phyloP scores from a whole-genome alignment of 2,329 filamentous ascomycete genomes.

The Penicillium sp. region DNA sequence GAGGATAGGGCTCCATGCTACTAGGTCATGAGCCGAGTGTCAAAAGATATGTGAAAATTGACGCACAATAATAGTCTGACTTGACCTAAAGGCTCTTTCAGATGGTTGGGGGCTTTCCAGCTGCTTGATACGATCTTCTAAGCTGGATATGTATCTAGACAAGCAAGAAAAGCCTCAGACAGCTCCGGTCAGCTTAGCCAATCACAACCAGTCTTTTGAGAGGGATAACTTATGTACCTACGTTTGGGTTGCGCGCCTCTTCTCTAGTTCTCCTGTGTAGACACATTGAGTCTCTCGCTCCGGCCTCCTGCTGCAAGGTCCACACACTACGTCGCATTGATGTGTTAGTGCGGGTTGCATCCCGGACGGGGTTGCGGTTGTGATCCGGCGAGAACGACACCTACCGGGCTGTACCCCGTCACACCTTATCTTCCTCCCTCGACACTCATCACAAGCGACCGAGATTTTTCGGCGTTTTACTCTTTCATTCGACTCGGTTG shows the following conservation, averaged over 20 bases:
- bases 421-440: constrained; percentile 52
- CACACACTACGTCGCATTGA: constrained; percentile 33
- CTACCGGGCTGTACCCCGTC: constrained; percentile 45
- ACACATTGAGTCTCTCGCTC: constrained; percentile 31
- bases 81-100: constrained; percentile 10
- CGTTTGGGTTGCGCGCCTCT: constrained; percentile 35
- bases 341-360: constrained; percentile 24
- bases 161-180: neutral
- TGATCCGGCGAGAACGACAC: constrained; percentile 4
- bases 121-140: constrained; percentile 37
- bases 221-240: constrained; percentile 15
- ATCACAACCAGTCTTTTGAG: neutral
- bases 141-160: constrained; percentile 36
- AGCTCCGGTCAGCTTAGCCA: neutral
- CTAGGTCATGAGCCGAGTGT: neutral
- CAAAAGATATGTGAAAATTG: neutral
- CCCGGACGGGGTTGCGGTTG: constrained; percentile 10
- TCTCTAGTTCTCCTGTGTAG: constrained; percentile 39
- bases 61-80: constrained; percentile 22
- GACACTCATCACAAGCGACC: constrained; percentile 53
- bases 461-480: constrained; percentile 53
- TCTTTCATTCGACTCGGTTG: neutral
- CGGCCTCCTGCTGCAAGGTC: constrained; percentile 35
- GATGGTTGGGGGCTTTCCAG: constrained; percentile 29
- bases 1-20: constrained; percentile 15